Percentiles rank a stretch among this genome's conserved stretches.
Conservation (phyloP, 345 rosid genomes). For the Pugionium cornutum region DNA sequence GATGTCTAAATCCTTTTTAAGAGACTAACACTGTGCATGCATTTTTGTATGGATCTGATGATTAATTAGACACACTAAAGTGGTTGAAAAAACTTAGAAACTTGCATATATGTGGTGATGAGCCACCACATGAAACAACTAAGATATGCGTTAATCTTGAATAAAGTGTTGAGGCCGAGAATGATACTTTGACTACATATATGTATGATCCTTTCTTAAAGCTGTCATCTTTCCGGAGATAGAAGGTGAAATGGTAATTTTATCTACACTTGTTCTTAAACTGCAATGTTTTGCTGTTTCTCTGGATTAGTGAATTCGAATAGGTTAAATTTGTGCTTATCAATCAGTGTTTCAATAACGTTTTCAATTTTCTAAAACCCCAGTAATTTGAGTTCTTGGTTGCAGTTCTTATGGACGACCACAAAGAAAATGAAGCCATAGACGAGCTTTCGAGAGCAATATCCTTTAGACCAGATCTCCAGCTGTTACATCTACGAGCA, state of each 20-base stretch:
- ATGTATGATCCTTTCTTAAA: not conserved
- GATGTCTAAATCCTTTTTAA: not conserved
- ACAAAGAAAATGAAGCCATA: constrained; percentile 87
- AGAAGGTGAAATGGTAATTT: not conserved
- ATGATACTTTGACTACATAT: not conserved
- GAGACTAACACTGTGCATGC: not conserved
- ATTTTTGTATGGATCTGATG: not conserved
- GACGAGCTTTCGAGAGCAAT: constrained; percentile 78
- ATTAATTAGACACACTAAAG: not conserved
- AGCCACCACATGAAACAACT: constrained; percentile 11
- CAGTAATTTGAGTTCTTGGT: constrained; percentile 16
- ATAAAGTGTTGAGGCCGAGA: not conserved
- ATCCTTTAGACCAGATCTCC: constrained; percentile 88
- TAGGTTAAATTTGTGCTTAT: not conserved
- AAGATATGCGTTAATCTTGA: constrained; percentile 1
- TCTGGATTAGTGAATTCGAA: constrained; percentile 3
- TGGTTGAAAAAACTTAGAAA: not conserved
- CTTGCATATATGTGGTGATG: not conserved
- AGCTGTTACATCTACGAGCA: constrained; percentile 88
- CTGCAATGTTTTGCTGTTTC: not conserved
- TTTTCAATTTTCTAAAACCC: constrained; percentile 7
- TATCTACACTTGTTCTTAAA: not conserved
- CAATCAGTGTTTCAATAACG: not conserved
- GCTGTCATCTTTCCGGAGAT: constrained; percentile 9
- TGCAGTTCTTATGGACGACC: constrained; percentile 96